Evolutionary conservation across 495 filamentous ascomycete genomes (phyloP), one percentile per base, ranked within the genome.

Genomic region (Tetracladium marchalianum): DNA sequence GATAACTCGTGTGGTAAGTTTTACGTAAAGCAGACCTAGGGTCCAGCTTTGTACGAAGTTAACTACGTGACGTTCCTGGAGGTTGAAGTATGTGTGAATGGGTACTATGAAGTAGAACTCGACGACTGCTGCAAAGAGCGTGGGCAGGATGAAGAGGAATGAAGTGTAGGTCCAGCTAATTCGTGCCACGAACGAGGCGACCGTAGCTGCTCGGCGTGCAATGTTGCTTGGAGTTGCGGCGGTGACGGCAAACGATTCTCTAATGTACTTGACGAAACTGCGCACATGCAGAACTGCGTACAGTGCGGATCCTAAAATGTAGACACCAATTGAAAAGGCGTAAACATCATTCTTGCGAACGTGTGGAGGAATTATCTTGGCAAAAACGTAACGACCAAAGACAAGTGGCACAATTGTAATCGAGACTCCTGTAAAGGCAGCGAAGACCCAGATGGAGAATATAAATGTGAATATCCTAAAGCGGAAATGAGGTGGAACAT

Each of bases 21-120:
- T 90, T 41, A 94, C 75, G 63, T 96, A 96, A 27, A 98, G 73
- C 15, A 97, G 77, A 8, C 93, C 93, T 2, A 97, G 67, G 0
- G 89, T 93, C 89, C 93, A 98, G 54, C 86, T 79, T 61, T 97
- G 90, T 45, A 96, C 78, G 43, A 96, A 73, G 53, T 94, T 85
- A 34, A 97, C 77, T 32, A 85, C 82, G 57, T 95, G 89, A 1
- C 66, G 64, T 27, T 80, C 66, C 11, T 67, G 56, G 6, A 33
- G 16, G 10, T 41, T 22, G 42, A 88, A 74, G 55, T 90, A 85
- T 3, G 90, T 93, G 62, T 97, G 88, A 1, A 93, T 62, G 1
- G 92, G 92, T 31, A 96, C 77, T 57, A 95, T 72, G 42, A 94
- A 60, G 60, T 96, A 98, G 49, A 95, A 78, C 61, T 98, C 89